Percentiles rank a stretch among this genome's conserved stretches.
Evolutionary conservation across 1,284 basidiomycete genomes (phyloP).

Genomic region (Malassezia obtusa): DNA sequence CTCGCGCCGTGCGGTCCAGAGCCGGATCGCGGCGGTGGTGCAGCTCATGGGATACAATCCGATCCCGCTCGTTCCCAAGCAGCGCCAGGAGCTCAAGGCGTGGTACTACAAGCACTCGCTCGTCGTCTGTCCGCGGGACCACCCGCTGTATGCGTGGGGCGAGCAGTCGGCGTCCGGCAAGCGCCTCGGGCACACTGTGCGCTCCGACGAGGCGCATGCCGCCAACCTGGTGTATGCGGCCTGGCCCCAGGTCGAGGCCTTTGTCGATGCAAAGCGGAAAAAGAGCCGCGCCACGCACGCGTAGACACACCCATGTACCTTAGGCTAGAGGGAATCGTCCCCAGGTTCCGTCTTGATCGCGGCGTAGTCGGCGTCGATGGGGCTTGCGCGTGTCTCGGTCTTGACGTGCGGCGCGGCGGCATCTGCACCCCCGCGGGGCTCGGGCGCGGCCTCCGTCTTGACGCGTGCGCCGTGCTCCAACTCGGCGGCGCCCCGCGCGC

Average conservation of each 20-base stretch:
- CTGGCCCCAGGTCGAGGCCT: background rate
- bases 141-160: slow-evolving; percentile 9
- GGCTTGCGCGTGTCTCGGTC: too few species aligned
- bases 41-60: slow-evolving; percentile 25
- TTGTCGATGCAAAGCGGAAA: background rate
- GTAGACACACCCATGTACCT: too few species aligned
- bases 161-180: slow-evolving; percentile 12
- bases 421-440: too few species aligned
- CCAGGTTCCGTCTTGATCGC: background rate
- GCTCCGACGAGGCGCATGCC: background rate
- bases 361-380: too few species aligned
- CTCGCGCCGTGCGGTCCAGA: slow-evolving; percentile 49
- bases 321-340: too few species aligned
- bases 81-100: slow-evolving; percentile 8
- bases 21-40: slow-evolving; percentile 23
- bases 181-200: slow-evolving; percentile 6
- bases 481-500: too few species aligned
- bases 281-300: background rate
- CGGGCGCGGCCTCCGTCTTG: too few species aligned
- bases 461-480: too few species aligned
- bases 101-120: slow-evolving; percentile 11
- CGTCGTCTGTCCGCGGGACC: slow-evolving; percentile 8
- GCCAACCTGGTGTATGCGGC: background rate
- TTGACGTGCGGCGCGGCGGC: too few species aligned
- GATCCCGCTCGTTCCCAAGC: slow-evolving; percentile 21